phyloP scores from a whole-genome alignment of 352 stramenopile genomes.

The Pythium diclinum region DNA sequence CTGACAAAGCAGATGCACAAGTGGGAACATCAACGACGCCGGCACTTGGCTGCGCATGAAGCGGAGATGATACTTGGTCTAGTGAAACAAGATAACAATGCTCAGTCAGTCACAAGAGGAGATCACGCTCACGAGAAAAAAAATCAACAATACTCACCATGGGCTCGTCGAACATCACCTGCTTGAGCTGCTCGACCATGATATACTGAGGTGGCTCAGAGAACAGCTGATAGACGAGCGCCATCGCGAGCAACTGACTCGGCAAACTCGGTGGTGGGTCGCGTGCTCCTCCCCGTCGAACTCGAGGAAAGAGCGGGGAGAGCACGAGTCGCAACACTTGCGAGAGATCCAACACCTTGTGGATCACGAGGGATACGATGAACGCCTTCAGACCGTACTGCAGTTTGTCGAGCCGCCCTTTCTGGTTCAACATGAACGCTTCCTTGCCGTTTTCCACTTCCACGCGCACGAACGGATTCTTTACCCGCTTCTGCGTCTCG shows the following conservation, averaged over 20 bases:
- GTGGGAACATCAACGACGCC: constrained; percentile 75
- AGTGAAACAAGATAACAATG: constrained; percentile 3
- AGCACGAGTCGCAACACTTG: constrained; percentile 84
- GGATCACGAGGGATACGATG: constrained; percentile 71
- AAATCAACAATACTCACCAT: constrained; percentile 46
- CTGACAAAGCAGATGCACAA: constrained; percentile 82
- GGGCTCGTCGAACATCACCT: constrained; percentile 86
- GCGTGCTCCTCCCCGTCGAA: constrained; percentile 57
- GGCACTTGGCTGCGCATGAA: constrained; percentile 81
- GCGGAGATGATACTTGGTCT: constrained; percentile 85
- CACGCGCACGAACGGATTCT: constrained; percentile 79
- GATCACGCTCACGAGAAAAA: constrained; percentile 3
- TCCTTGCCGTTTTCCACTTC: constrained; percentile 79
- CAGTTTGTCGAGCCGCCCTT: constrained; percentile 75
- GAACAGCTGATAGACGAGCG: constrained; percentile 81
- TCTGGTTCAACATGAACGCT: constrained; percentile 77
- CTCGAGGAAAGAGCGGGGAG: constrained; percentile 72
- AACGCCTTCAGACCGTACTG: constrained; percentile 88
- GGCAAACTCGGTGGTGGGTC: constrained; percentile 75
- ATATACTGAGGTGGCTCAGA: constrained; percentile 82
- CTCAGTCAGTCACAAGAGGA: constrained; percentile 13
- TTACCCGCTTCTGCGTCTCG: constrained; percentile 71
- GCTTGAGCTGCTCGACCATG: constrained; percentile 68
- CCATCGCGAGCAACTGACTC: constrained; percentile 79
- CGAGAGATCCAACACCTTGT: constrained; percentile 83